Base-by-base conservation (phyloP, 768 basidiomycete species). In the Tephrocybe sp. region DNA sequence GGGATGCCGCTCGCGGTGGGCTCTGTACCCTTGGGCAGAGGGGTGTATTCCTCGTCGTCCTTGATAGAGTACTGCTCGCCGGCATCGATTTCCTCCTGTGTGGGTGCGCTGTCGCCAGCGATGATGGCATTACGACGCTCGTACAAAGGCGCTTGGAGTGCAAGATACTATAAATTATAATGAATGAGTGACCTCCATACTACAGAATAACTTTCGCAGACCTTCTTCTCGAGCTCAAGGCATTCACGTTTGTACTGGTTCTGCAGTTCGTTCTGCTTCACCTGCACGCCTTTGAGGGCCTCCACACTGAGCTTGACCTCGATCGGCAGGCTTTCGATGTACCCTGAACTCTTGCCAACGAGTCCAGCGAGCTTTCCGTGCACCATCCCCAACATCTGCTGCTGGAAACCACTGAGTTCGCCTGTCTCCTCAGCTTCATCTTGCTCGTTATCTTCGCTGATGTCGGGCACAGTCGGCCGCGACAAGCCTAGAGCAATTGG, bases 211-310 rank as follows among this genome's bases (percentile, higher is more conserved):
- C 5, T 4, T 9, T 36, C 4, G 63, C 80, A 46, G 58, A 91
- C 93, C 79, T 96, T 97, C 75, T 94, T 92, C 78, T 98, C 95
- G 49, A 98, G 79, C 69, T 95, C 92, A 40, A 97, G 77, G 63
- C 94, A 92, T 69, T 98, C 96, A 65, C 86, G 82, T 72, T 98
- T 97, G 78, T 95, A 93, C 77, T 93, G 82, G 62, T 88, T 88
- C 67, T 97, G 93, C 38, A 98, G 79, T 61, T 92, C 87, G 58
- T 86, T 84, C 69, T 97, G 93, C 73, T 93, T 86, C 61, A 84
- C 84, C 70, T 98, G 96, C 38, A 99, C 79, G 46, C 95, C 96
- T 69, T 97, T 96, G 65, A 99, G 77, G 14, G 85, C 96, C 72
- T 95, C 90, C 61, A 99, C 73, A 62, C 85, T 89, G 69, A 84